Conservation (phyloP, 2,329 filamentous ascomycete genomes). For the Thelonectria rubi region DNA sequence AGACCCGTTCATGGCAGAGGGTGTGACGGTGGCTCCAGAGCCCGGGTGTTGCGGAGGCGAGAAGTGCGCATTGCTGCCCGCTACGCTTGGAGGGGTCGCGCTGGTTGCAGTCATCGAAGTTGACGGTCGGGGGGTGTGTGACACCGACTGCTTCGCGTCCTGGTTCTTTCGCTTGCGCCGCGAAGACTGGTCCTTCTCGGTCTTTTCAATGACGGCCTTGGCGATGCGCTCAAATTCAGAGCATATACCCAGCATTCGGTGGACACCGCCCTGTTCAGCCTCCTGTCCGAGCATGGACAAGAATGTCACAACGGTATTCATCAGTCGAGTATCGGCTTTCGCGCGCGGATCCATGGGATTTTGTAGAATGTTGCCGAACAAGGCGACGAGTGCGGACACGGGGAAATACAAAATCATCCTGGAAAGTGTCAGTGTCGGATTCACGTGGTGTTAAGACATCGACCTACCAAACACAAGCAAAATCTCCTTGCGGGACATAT, state of each 20-base stretch:
- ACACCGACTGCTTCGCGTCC: constrained; percentile 48
- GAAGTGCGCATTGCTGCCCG: constrained; percentile 30
- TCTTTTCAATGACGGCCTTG: constrained; percentile 87
- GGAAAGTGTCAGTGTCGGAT: constrained; percentile 41
- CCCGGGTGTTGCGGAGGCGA: constrained; percentile 43
- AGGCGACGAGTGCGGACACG: constrained; percentile 90
- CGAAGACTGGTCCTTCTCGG: constrained; percentile 82
- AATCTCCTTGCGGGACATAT: constrained; percentile 95
- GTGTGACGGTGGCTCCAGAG: constrained; percentile 37
- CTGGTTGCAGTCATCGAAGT: constrained; percentile 16
- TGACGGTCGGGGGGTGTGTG: constrained; percentile 29
- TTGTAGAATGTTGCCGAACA: constrained; percentile 96
- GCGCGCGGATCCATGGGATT: constrained; percentile 91
- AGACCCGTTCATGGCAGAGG: constrained; percentile 49
- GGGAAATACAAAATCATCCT: constrained; percentile 96
- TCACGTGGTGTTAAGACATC: background rate
- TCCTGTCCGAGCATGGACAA: constrained; percentile 89
- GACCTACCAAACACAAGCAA: constrained; percentile 90
- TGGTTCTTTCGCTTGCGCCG: constrained; percentile 86
- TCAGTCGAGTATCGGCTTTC: constrained; percentile 86
- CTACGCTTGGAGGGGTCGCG: constrained; percentile 15
- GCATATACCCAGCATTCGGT: constrained; percentile 92
- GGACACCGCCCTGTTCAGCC: constrained; percentile 88
- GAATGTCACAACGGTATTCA: constrained; percentile 94
- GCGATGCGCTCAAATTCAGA: constrained; percentile 97